Evolutionary conservation across 2,329 filamentous ascomycete genomes (phyloP), one percentile per base, ranked within the genome.

Genomic region (Trichoderma hamatum): DNA sequence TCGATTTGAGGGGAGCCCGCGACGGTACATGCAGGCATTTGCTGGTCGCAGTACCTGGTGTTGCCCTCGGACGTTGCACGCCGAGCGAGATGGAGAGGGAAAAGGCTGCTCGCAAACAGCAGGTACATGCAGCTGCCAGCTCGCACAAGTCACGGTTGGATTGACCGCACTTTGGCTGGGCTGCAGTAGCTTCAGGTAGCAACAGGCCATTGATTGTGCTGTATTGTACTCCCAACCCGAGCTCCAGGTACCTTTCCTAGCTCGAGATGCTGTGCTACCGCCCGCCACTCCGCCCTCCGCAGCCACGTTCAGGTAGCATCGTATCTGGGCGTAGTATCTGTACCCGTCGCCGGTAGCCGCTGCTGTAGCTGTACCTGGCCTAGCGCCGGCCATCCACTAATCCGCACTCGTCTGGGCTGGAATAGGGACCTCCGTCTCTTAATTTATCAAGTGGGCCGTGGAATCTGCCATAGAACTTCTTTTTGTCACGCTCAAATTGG

Each of bases 401-500:
- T 30, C 59, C 39, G 24, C 39, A 21, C 55, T 51, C 9, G 54
- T n/a, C 16, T 24, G 54, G 21, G 24, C 32, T 54, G 58, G 24
- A 70, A 70, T 65, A 55, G 66, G 69, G 66, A 49, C 46, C 59
- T 69, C 21, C 39, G 34, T 63, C 54, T 51, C 64, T 59, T 62
- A 72, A 73, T 73, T 71, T 71, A 51, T 54, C 58, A 30, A 54
- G 69, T 66, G 71, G 69, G 66, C 59, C 66, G 36, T 61, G 68
- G 69, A 67, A 68, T 64, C 70, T 70, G 65, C 67, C 70, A 66
- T 67, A 60, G 67, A 71, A 68, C 66, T 60, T 69, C 61, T 55
- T 70, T 64, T 64, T 67, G 68, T 58, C 70, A 28, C 62, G 56
- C 30, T 70, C 69, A 74, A 74, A 74, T 74, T 74, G 72, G 68